Percentiles rank a stretch among this genome's conserved stretches.
phyloP scores from a whole-genome alignment of 176 grass and related monocot species.

The Musa troglodytarum region DNA sequence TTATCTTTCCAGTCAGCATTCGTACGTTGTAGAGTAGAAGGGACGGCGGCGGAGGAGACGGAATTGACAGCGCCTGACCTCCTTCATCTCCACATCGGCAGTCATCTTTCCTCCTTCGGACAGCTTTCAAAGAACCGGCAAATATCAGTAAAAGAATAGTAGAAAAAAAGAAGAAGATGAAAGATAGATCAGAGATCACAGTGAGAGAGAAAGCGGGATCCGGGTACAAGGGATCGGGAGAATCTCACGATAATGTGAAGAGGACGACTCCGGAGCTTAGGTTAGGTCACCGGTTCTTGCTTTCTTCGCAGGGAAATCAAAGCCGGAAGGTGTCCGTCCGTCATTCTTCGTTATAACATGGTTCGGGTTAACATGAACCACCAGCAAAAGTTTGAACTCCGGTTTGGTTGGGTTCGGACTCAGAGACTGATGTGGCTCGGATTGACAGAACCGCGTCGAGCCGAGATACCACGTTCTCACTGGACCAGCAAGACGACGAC shows the following conservation, averaged over 20 bases:
- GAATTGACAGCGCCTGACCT: slow-evolving; percentile 10
- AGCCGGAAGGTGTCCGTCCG: neutral
- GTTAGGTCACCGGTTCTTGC: neutral
- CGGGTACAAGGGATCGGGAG: neutral
- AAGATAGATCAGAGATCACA: neutral
- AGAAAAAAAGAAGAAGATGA: neutral
- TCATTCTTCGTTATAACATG: too few relatives aligned
- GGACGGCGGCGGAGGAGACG: slow-evolving; percentile 4
- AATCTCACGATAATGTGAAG: neutral
- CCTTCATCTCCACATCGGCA: slow-evolving; percentile 28
- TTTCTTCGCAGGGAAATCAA: neutral
- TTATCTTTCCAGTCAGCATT: neutral
- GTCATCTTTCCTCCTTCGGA: slow-evolving; percentile 3
- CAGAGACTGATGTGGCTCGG: too few relatives aligned
- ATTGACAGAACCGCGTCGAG: too few relatives aligned
- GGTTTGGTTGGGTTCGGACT: too few relatives aligned
- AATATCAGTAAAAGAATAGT: neutral
- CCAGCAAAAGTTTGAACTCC: too few relatives aligned
- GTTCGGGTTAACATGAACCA: too few relatives aligned
- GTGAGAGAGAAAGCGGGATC: neutral
- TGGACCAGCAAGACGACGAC: too few relatives aligned
- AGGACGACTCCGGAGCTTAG: neutral
- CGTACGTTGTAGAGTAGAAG: slow-evolving; percentile 18
- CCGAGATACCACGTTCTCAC: too few relatives aligned
- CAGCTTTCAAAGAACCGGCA: neutral